phyloP scores from a whole-genome alignment of 129 eudicot genomes.

The Solidago caesia region DNA sequence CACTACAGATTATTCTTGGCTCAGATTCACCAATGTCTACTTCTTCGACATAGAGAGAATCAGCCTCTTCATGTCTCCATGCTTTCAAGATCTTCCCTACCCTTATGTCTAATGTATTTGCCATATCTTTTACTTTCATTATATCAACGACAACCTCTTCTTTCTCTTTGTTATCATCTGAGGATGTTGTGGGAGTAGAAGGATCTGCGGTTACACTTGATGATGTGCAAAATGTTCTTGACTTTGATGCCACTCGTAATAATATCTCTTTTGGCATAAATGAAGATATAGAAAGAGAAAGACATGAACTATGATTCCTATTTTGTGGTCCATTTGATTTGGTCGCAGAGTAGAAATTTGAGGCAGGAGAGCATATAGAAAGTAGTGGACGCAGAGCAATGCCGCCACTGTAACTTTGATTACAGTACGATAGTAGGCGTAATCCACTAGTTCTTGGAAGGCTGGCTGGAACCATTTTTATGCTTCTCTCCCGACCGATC shows the following conservation, averaged over 20 bases:
- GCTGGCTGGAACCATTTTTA: slow-evolving; percentile 49
- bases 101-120: slow-evolving; percentile 70
- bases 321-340: slow-evolving; percentile 30
- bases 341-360: slow-evolving; percentile 23
- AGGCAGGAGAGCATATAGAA: slow-evolving; percentile 19
- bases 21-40: slow-evolving; percentile 84
- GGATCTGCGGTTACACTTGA: slow-evolving; percentile 29
- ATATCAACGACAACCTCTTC: slow-evolving; percentile 23
- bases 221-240: slow-evolving; percentile 37
- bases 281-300: slow-evolving; percentile 30
- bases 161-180: slow-evolving; percentile 5
- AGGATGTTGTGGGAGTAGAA: slow-evolving; percentile 21
- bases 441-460: slow-evolving; percentile 42
- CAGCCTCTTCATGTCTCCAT: slow-evolving; percentile 93
- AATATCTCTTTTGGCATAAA: neutral
- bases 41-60: slow-evolving; percentile 85
- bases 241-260: slow-evolving; percentile 14
- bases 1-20: slow-evolving; percentile 87
- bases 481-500: neutral
- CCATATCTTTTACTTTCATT: slow-evolving; percentile 50
- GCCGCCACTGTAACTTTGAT: slow-evolving; percentile 29
- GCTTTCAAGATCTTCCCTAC: slow-evolving; percentile 72
- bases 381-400: slow-evolving; percentile 33
- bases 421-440: slow-evolving; percentile 41
- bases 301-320: slow-evolving; percentile 12